Percentiles rank a stretch among this genome's conserved stretches.
Evolutionary conservation across 306 rosid species (phyloP).

Genomic region (Vigna radiata): DNA sequence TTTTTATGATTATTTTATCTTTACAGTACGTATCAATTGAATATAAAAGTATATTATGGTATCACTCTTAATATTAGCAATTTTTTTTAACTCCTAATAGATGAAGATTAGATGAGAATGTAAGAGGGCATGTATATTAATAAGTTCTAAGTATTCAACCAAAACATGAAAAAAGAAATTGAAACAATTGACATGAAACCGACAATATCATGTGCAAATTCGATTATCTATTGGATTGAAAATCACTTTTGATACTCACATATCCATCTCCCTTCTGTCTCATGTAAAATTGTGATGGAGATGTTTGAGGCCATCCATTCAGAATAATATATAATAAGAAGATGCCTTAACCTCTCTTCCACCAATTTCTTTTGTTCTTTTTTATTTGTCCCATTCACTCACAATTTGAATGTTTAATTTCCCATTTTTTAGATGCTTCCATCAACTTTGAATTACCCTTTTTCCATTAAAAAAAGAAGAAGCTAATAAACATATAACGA

Average conservation of each 20-base stretch:
- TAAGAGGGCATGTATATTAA: constrained; percentile 4
- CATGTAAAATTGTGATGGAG: constrained; percentile 44
- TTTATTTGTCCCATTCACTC: constrained; percentile 45
- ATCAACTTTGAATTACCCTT: constrained; percentile 4
- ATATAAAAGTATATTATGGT: too few relatives aligned
- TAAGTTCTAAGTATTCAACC: constrained; percentile 33
- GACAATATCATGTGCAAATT: constrained; percentile 63
- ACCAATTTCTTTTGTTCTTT: constrained; percentile 39
- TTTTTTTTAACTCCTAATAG: constrained; percentile 25
- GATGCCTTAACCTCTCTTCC: constrained; percentile 34
- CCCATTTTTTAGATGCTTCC: constrained; percentile 35
- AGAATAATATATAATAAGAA: constrained; percentile 19
- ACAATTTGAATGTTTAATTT: constrained; percentile 16
- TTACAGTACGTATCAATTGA: too few relatives aligned
- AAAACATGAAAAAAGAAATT: neutral
- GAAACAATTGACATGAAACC: constrained; percentile 53
- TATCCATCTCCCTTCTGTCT: constrained; percentile 45
- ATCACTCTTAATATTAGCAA: too few relatives aligned
- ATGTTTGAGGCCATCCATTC: constrained; percentile 47
- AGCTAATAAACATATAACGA: constrained; percentile 20
- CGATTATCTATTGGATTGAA: constrained; percentile 45
- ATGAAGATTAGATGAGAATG: constrained; percentile 5
- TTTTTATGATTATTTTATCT: too few relatives aligned
- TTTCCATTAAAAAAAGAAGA: constrained; percentile 16
- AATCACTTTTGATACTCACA: constrained; percentile 36